Conservation (phyloP, 495 filamentous ascomycete genomes). For the Aspergillus heteromorphus region DNA sequence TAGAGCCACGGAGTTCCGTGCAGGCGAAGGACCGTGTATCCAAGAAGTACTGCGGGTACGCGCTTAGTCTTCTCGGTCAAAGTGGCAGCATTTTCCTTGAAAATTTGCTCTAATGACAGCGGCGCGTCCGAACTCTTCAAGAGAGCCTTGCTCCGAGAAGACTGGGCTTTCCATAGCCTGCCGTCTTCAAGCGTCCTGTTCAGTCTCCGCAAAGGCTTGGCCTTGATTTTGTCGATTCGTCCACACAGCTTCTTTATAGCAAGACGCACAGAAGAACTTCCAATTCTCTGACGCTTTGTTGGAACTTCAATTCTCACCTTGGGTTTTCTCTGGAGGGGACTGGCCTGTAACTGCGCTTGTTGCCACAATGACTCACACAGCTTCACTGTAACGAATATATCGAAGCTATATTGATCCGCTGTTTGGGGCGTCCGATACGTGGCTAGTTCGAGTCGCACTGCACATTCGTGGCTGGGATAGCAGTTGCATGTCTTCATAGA, state of each 20-base stretch:
- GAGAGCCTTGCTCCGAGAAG: not conserved
- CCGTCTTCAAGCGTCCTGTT: slow-evolving; percentile 9
- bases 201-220: slow-evolving; percentile 5
- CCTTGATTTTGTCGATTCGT: slow-evolving; percentile 6
- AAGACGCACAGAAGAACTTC: not conserved
- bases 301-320: not conserved
- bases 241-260: slow-evolving; percentile 7
- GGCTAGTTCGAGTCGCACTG: not conserved
- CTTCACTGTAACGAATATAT: not conserved
- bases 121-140: not conserved
- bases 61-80: slow-evolving; percentile 13
- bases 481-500: not conserved
- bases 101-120: slow-evolving; percentile 7
- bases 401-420: not conserved
- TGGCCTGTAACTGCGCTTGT: not conserved
- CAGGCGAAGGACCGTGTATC: slow-evolving; percentile 8
- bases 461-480: not conserved
- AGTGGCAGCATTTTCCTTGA: not conserved
- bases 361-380: not conserved
- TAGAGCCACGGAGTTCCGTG: slow-evolving; percentile 8
- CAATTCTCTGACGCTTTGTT: not conserved
- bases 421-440: not conserved
- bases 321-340: not conserved
- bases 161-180: slow-evolving; percentile 10
- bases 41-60: slow-evolving; percentile 6